Conservation (phyloP, 441 rosid genomes). For the Sinapis alba region DNA sequence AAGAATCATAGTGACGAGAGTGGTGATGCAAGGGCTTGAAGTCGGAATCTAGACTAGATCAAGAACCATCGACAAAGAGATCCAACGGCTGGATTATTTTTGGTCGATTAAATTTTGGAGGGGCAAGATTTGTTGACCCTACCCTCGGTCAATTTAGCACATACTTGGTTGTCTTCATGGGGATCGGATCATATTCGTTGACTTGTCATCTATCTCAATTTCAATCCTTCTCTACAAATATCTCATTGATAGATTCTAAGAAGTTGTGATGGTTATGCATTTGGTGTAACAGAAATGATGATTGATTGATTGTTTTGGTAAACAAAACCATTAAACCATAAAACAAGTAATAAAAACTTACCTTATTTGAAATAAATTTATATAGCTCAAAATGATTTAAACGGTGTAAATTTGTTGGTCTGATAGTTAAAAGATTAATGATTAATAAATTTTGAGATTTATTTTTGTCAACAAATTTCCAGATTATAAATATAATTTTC, state of each 20-base stretch:
- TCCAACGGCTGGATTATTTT: constrained; percentile 1
- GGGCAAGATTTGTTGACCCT: constrained; percentile 29
- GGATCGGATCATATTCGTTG: constrained; percentile 23
- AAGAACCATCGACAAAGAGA: constrained; percentile 23
- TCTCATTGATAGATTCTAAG: neutral
- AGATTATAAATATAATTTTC: neutral
- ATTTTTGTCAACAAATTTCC: too few relatives aligned
- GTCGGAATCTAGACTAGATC: neutral
- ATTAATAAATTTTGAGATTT: neutral
- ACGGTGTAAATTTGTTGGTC: neutral
- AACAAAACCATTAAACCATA: neutral
- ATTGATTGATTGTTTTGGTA: constrained; percentile 2
- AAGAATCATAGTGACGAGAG: constrained; percentile 35
- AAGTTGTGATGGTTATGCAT: neutral
- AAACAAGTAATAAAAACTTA: too few relatives aligned
- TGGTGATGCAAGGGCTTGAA: constrained; percentile 27
- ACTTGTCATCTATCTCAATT: constrained; percentile 12
- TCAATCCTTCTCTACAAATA: constrained; percentile 4
- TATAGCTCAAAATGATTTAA: neutral
- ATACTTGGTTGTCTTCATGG: constrained; percentile 29
- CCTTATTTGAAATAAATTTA: neutral
- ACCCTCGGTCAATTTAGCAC: constrained; percentile 31
- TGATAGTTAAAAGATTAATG: neutral
- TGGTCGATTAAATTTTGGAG: neutral
- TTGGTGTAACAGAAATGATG: neutral